Percentiles rank a stretch among this genome's conserved stretches.
These are phyloP conservation scores for Boletus reticulatus DNA, from an alignment of 768 basidiomycete genomes.

Conservation along the genomic window DNA sequence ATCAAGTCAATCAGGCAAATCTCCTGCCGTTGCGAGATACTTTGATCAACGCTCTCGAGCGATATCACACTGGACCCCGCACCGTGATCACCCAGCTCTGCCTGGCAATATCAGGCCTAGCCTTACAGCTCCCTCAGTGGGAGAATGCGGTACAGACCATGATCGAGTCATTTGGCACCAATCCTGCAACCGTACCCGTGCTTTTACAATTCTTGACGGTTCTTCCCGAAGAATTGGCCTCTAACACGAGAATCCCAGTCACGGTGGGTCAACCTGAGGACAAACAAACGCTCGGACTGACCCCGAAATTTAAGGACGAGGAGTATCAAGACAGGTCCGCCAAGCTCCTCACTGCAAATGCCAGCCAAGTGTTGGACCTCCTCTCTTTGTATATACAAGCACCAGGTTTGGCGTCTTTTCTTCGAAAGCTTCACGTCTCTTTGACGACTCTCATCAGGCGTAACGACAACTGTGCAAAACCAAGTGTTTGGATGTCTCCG, in stretches of 20 bases:
- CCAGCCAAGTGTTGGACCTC: constrained; percentile 70
- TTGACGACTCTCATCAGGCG: constrained; percentile 54
- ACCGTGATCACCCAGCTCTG: constrained; percentile 88
- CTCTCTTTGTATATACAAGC: constrained; percentile 89
- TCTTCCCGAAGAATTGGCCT: constrained; percentile 84
- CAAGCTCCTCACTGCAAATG: constrained; percentile 63
- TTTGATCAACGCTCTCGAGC: constrained; percentile 70
- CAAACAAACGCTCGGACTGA: constrained; percentile 8
- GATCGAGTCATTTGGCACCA: constrained; percentile 82
- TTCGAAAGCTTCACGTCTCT: background rate
- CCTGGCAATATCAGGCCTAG: constrained; percentile 85
- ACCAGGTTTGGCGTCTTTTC: constrained; percentile 52
- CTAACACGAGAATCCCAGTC: constrained; percentile 84
- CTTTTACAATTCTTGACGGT: constrained; percentile 88
- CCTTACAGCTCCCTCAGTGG: constrained; percentile 89
- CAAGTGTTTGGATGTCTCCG: constrained; percentile 84
- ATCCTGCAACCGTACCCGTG: constrained; percentile 78
- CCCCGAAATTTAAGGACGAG: constrained; percentile 52
- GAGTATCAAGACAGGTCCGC: constrained; percentile 65
- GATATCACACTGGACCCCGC: constrained; percentile 73
- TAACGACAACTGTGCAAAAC: constrained; percentile 71
- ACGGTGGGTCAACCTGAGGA: constrained; percentile 56
- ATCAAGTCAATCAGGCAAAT: constrained; percentile 76
- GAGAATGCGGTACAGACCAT: constrained; percentile 72
- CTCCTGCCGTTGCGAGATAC: constrained; percentile 84